Evolutionary conservation across 371 early-diverging fungal genomes (phyloP), one percentile per base, ranked within the genome.

Genomic region (Mucor circinelloides): DNA sequence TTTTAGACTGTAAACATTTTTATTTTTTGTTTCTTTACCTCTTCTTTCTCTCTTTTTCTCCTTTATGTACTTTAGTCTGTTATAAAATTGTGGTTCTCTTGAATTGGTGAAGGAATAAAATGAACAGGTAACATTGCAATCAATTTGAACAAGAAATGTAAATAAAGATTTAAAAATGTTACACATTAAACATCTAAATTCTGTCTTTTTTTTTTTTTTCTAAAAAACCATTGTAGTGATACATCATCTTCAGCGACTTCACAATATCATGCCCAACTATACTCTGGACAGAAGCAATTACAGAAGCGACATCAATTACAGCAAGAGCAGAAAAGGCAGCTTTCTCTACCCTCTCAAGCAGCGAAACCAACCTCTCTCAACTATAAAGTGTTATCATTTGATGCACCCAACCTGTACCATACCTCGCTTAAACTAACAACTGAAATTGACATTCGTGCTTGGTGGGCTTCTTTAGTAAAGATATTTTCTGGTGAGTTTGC

Each of bases 251-350:
- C 74, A 21, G 76, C 79, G 7, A 82, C 77, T 19, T 72, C 76
- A n/a, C 72, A 84, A 59, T 81, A 84, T 60, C 82, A 84, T 66
- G 84, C 84, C 32, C 80, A 78, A 32, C 63, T 80, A 13, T 80
- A 72, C 66, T 80, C 80, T 13, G 78, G 74, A 1, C 79, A 78
- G 34, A 72, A 79, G 64, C 72, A 78, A 36, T 55, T 78, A 42
- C 82, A 79, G 57, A 64, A 72, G 44, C 71, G 68, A 30, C 74
- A 64, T 44, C 73, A 73, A 31, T 68, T 79, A 61, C 72, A 75
- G 61, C 64, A 64, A 31, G 60, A 74, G 54, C 63, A 67, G 12
- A 67, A 63, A 34, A 63, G 67, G 32, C 64, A 67, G n/a, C 63
- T 63, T 7, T 67, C 66, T 23, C 64, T 70, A 25, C 70, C 60